phyloP scores from a whole-genome alignment of 2,329 filamentous ascomycete genomes.

The Metarhizium sp. region DNA sequence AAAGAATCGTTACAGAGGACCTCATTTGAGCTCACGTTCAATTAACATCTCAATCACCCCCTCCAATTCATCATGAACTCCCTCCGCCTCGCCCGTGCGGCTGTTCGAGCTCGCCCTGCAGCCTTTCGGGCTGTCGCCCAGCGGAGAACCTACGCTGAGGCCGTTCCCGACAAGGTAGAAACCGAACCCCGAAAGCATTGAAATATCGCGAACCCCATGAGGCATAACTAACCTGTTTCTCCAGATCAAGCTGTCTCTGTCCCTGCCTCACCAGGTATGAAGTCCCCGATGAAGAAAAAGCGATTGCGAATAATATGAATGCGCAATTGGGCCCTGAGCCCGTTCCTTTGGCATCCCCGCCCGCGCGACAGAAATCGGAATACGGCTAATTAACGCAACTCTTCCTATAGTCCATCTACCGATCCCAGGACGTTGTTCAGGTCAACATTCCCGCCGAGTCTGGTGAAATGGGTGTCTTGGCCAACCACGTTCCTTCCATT shows the following conservation, averaged over 20 bases:
- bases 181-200: constrained; percentile 13
- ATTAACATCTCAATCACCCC: constrained; percentile 40
- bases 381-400: constrained; percentile 41
- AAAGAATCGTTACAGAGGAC: constrained; percentile 40
- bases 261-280: constrained; percentile 96
- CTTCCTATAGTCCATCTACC: constrained; percentile 53
- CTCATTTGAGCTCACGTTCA: constrained; percentile 29
- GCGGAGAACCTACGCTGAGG: constrained; percentile 86
- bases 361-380: constrained; percentile 12
- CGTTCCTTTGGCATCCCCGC: background rate
- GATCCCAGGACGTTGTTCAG: constrained; percentile 68
- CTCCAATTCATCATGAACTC: constrained; percentile 71
- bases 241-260: constrained; percentile 93
- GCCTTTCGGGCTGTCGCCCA: constrained; percentile 67
- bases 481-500: constrained; percentile 97
- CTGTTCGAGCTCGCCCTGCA: constrained; percentile 73
- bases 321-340: constrained; percentile 18
- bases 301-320: constrained; percentile 10
- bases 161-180: constrained; percentile 69
- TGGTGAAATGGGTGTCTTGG: constrained; percentile 98
- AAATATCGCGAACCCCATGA: constrained; percentile 8
- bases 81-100: constrained; percentile 83
- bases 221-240: constrained; percentile 15
- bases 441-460: constrained; percentile 98
- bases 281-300: constrained; percentile 9